A percentile compares a stretch with the other conserved stretches of the same genome.
Evolutionary conservation across 108 stramenopile species (phyloP).

Genomic region (Heterococcus sp.): DNA sequence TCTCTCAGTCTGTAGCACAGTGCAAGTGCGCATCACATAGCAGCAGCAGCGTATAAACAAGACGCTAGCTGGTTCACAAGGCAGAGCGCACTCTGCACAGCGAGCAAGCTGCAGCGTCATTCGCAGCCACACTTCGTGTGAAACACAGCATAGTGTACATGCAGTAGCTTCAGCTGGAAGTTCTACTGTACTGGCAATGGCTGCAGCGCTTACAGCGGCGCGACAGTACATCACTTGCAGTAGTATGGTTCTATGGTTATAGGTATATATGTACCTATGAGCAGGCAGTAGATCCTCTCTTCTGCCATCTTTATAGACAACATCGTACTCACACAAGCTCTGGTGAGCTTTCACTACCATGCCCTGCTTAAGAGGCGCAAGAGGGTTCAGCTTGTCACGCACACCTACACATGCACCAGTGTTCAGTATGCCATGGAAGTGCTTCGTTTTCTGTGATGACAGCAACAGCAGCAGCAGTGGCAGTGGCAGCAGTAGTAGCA

Average conservation of each 20-base stretch:
- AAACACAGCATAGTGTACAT: no score
- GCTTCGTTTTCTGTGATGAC: neutral
- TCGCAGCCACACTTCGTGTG: no score
- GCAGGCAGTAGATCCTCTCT: slow-evolving; percentile 2
- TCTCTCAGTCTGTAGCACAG: no score
- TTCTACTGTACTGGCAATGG: no score
- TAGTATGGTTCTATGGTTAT: neutral
- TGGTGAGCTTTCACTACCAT: neutral
- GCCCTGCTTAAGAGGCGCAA: neutral
- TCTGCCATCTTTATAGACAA: no score
- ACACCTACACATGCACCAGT: neutral
- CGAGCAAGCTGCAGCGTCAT: neutral
- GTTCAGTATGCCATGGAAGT: neutral
- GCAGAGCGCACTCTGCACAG: no score
- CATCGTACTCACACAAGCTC: neutral
- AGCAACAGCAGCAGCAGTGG: neutral
- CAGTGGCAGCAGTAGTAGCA: neutral
- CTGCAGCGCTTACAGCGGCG: no score
- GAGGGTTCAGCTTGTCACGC: neutral
- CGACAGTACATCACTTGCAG: neutral
- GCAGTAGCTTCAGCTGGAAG: no score
- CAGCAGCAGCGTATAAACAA: no score
- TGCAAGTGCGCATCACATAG: no score
- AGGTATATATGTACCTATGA: neutral
- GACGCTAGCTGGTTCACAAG: no score